phyloP scores from a whole-genome alignment of 2,329 filamentous ascomycete genomes.

The Cytospora leucostoma region DNA sequence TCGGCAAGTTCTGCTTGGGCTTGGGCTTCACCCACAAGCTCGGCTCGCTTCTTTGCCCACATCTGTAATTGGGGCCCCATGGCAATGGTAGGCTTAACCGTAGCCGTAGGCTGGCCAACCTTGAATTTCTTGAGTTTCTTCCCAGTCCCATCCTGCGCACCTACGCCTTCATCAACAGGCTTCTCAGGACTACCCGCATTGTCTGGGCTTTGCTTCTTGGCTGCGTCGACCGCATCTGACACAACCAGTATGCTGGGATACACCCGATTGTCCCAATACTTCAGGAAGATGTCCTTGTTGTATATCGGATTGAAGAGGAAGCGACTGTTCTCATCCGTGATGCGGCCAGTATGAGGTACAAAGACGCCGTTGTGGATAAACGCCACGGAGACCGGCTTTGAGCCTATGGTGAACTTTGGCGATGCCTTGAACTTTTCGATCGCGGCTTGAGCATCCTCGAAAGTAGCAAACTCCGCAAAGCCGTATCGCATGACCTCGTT shows the following conservation, averaged over 20 bases:
- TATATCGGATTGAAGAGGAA: conserved; percentile 71
- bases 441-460: conserved; percentile 75
- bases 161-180: conserved; percentile 38
- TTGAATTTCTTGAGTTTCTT: conserved; percentile 62
- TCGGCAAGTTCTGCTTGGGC: conserved; percentile 27
- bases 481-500: conserved; percentile 79
- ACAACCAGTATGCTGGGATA: conserved; percentile 68
- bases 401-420: conserved; percentile 76
- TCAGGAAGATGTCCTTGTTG: conserved; percentile 67
- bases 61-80: conserved; percentile 68
- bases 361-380: conserved; percentile 87
- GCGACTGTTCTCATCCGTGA: conserved; percentile 55
- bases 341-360: conserved; percentile 66
- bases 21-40: conserved; percentile 44
- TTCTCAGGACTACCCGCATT: conserved; percentile 21
- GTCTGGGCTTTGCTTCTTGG: conserved; percentile 20
- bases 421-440: conserved; percentile 70
- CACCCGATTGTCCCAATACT: conserved; percentile 75
- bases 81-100: conserved; percentile 52
- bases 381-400: conserved; percentile 68
- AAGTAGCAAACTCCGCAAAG: conserved; percentile 78
- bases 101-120: conserved; percentile 41
- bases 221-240: conserved; percentile 50
- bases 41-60: conserved; percentile 70
- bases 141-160: conserved; percentile 30